Evolutionary conservation across 73 alveolate genomes (phyloP), one percentile per base, ranked within the genome.

Genomic region (Paramecium primaurelia): DNA sequence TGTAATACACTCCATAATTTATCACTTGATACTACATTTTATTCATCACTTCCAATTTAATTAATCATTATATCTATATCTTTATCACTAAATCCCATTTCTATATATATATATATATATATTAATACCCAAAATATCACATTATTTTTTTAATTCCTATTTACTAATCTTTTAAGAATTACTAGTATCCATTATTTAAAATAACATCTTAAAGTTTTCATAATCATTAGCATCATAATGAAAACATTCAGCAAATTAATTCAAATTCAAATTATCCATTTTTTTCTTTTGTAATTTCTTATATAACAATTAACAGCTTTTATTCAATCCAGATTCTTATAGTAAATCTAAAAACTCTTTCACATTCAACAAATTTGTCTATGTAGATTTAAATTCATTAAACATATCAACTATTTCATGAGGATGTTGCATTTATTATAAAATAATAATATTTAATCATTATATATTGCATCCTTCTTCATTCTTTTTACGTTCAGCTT

Each of bases 61-160:
- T 77, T 77, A 12, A 77, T 77, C 90, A 77, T 77, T 2, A 77
- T 77, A 45, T 77, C 90, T 0, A 77, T 42, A 26, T 77, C 90
- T 40, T 59, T 77, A n/a, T 77, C 90, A 12, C 22, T 38, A 36
- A 77, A 77, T 42, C 40, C 14, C 20, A 77, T n/a, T 4, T 14
- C 77, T 59, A 59, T 26, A 8, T 25, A 59, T 59, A 5, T 9
- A 26, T 20, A 3, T 34, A 22, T 22, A 22, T n/a, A 12, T n/a
- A 49, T 22, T 20, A 12, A 11, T 59, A 42, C 90, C 90, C 73
- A 58, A 10, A 42, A 77, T 22, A 0, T 77, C 90, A 42, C n/a
- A 32, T 77, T 77, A 77, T 77, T 45, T 77, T 77, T 42, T 77
- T 30, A 77, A 45, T 77, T 77, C 90, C 16, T 77, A 58, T 25